Evolutionary conservation across 495 filamentous ascomycete genomes (phyloP), one percentile per base, ranked within the genome.

Genomic region (Trichoderma gamsii): DNA sequence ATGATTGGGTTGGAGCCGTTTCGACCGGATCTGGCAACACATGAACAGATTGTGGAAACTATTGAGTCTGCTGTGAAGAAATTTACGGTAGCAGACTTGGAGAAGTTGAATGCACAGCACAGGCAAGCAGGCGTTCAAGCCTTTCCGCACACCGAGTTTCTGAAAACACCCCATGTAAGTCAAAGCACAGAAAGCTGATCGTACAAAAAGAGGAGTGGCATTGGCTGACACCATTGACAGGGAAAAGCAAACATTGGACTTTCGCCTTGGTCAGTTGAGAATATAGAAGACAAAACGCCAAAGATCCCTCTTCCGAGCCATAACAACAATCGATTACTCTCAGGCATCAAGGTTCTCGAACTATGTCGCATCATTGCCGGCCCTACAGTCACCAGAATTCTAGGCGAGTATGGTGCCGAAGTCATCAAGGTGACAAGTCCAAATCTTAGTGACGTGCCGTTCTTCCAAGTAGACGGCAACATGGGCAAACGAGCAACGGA

Each of bases 401-500:
- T 91, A 18, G 83, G 84, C 29, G 88, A 89, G 41, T 88, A 90
- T 75, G 88, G 88, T 25, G 88, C 88, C 65, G 82, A 83, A 61
- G 88, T 92, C 2, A 75, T 91, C 70, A 91, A 91, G 73, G 82
- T 92, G 70, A 91, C 89, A 18, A 88, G 85, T 32, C 85, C 87
- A 0, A 79, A 82, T 43, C 80, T 91, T 29, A 85, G 85, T 16
- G 90, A 92, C 68, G 89, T 92, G 12, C 89, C 90, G 0, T 91
- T 91, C 79, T 92, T 91, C 80, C 89, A 91, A 74, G 87, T 92
- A 12, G 89, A 92, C 70, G 88, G 88, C 56, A 92, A 93, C 76
- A 86, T 88, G 72, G 88, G 89, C 68, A 92, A 92, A 74, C 79
- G 79, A 68, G 73, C 76, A 3, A 72, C 76, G 38, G 71, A 75